phyloP scores from a whole-genome alignment of 495 filamentous ascomycete genomes.

The Pyronema domesticum region DNA sequence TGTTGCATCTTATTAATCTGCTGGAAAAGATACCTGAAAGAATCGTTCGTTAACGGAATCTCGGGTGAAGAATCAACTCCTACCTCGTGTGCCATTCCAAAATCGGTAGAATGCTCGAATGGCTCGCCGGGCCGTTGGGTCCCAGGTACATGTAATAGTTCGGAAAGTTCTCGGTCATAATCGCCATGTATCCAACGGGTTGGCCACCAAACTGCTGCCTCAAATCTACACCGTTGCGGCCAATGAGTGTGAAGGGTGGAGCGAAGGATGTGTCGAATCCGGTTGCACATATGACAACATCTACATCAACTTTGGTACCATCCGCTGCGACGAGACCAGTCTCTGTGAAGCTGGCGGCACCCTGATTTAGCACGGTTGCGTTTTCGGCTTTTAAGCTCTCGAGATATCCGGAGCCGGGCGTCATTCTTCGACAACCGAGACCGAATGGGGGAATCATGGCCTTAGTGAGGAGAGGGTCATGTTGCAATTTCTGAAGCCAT shows the following conservation, averaged over 20 bases:
- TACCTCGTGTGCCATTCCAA: constrained; percentile 6
- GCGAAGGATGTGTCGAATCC: constrained; percentile 44
- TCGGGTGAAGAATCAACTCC: no score
- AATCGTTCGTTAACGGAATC: no score
- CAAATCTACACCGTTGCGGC: constrained; percentile 33
- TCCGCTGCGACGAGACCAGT: constrained; percentile 39
- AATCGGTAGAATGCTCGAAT: constrained; percentile 19
- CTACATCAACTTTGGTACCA: constrained; percentile 34
- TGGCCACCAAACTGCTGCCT: constrained; percentile 34
- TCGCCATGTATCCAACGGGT: constrained; percentile 46
- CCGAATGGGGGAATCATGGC: constrained; percentile 46
- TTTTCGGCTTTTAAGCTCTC: constrained; percentile 48
- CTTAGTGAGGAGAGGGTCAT: constrained; percentile 23
- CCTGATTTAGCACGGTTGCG: constrained; percentile 39
- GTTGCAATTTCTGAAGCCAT: no score
- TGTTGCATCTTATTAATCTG: not conserved
- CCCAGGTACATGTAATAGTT: constrained; percentile 39
- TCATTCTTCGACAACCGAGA: constrained; percentile 51
- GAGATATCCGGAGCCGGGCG: constrained; percentile 53
- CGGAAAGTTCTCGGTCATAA: constrained; percentile 44
- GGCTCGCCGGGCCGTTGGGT: constrained; percentile 22
- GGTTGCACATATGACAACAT: constrained; percentile 50
- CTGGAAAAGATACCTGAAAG: not conserved
- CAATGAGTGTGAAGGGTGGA: constrained; percentile 41
- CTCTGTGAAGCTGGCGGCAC: constrained; percentile 39